A percentile compares a stretch with the other conserved stretches of the same genome.
phyloP scores from a whole-genome alignment of 768 basidiomycete genomes.

The Auricularia sp. region DNA sequence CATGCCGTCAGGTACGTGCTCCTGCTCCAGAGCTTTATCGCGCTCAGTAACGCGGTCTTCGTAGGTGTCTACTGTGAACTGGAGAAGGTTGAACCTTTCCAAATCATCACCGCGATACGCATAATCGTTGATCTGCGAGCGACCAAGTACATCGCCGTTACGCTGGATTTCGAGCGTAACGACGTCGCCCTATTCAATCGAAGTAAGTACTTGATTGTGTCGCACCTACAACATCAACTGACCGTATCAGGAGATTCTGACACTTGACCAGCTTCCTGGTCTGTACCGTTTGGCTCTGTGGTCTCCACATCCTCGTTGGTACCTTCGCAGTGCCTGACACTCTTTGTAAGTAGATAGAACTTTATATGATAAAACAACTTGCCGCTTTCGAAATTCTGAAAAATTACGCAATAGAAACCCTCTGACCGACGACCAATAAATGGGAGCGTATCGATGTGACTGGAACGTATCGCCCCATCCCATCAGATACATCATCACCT shows the following conservation, averaged over 20 bases:
- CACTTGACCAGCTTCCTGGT: no score
- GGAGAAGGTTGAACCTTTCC: slow-evolving; percentile 10
- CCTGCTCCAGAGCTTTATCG: neutral
- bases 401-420: slow-evolving; percentile 12
- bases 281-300: no score
- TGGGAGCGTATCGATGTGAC: slow-evolving; percentile 26
- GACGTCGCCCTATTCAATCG: neutral
- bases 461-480: slow-evolving; percentile 29
- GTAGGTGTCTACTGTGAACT: slow-evolving; percentile 25
- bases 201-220: no score
- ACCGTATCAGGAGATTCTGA: no score
- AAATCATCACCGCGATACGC: slow-evolving; percentile 14
- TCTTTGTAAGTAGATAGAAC: no score
- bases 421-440: slow-evolving; percentile 26
- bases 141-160: neutral
- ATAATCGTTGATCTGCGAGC: slow-evolving; percentile 21
- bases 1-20: neutral
- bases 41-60: slow-evolving; percentile 10
- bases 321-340: no score
- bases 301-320: no score
- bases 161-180: neutral
- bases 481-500: slow-evolving; percentile 27
- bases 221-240: no score
- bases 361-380: neutral
- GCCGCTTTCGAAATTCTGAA: slow-evolving; percentile 12